Evolutionary conservation across 179 eudicot species (phyloP), one percentile per base, ranked within the genome.

Genomic region (Sideroxylon spinosum): DNA sequence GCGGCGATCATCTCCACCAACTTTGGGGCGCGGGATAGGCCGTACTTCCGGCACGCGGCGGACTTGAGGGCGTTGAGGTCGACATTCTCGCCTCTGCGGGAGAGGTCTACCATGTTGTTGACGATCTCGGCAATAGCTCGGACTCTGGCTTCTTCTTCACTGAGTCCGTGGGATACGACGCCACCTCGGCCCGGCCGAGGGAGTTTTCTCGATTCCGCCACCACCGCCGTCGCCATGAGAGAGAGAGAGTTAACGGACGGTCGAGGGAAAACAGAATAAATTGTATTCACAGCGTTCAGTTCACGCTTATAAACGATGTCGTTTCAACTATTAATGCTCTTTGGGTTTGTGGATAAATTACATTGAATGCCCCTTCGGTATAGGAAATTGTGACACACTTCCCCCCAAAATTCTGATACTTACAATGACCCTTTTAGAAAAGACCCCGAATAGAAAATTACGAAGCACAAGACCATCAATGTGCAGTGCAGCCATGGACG

Each of bases 131-230:
- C 84, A 37, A 95, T 95, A 44, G 98, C 98, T 78, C 88, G 86
- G 22, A 95, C 98, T 4, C 98, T 84, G 55, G 98, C 87, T 84
- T 95, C 98, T 80, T 93, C 98, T n/a, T 87, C 91, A 12, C 92
- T 81, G 48, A 95, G 92, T 55, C 78, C 80, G n/a, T 67, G 87
- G 23, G 85, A 69, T 23, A 88, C 20, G 7, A 95, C 97, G 81
- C 98, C 98, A 55, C 98, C 98, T 2, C 98, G 92, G 22, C 98
- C 98, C 0, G 98, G 98, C 14, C 95, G 91, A 7, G 95, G 98
- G 48, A 89, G 88, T 79, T 89, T 90, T 8, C 92, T 82, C 28
- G 87, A 0, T 22, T 76, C 84, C 3, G 78, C 81, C 4, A 80
- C 82, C 22, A 70, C 83, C 78, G 90, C 90, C 56, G 89, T 77